A percentile compares a stretch with the other conserved stretches of the same genome.
phyloP scores from a whole-genome alignment of 768 basidiomycete species.

The Tephrocybe sp. region DNA sequence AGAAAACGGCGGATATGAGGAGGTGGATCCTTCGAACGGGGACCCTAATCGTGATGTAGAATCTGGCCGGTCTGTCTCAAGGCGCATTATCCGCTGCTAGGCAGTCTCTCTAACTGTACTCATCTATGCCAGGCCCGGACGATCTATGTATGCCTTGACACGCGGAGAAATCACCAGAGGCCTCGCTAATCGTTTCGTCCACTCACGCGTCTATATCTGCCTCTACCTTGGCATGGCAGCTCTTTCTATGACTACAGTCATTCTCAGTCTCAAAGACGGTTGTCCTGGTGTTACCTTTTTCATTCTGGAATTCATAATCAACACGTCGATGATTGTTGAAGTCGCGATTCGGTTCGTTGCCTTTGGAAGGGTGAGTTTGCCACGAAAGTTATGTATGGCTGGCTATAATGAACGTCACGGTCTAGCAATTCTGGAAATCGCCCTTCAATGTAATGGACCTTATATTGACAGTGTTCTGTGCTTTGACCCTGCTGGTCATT shows the following conservation, averaged over 20 bases:
- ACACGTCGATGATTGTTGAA: slow-evolving; percentile 90
- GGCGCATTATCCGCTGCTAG: not conserved
- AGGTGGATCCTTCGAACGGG: slow-evolving; percentile 32
- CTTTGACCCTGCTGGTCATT: slow-evolving; percentile 83
- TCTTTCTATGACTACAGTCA: slow-evolving; percentile 81
- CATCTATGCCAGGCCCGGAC: slow-evolving; percentile 50
- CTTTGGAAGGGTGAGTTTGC: slow-evolving; percentile 78
- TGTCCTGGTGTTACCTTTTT: slow-evolving; percentile 91
- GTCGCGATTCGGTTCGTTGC: slow-evolving; percentile 90
- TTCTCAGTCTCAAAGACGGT: slow-evolving; percentile 76
- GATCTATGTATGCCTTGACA: slow-evolving; percentile 84
- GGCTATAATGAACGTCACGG: slow-evolving; percentile 2
- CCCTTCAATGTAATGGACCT: slow-evolving; percentile 89
- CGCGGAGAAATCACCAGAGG: slow-evolving; percentile 81
- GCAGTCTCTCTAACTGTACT: slow-evolving; percentile 11
- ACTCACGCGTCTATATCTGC: slow-evolving; percentile 82
- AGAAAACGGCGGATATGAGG: slow-evolving; percentile 22
- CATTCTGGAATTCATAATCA: slow-evolving; percentile 85
- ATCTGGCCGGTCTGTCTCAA: slow-evolving; percentile 15
- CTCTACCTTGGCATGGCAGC: slow-evolving; percentile 89
- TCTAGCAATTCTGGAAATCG: slow-evolving; percentile 95
- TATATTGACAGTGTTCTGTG: slow-evolving; percentile 85
- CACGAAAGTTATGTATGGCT: not conserved
- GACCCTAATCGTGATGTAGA: slow-evolving; percentile 23
- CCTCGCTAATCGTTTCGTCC: slow-evolving; percentile 87